phyloP scores from a whole-genome alignment of 768 basidiomycete species.

The Termitomyces eurrhizus region DNA sequence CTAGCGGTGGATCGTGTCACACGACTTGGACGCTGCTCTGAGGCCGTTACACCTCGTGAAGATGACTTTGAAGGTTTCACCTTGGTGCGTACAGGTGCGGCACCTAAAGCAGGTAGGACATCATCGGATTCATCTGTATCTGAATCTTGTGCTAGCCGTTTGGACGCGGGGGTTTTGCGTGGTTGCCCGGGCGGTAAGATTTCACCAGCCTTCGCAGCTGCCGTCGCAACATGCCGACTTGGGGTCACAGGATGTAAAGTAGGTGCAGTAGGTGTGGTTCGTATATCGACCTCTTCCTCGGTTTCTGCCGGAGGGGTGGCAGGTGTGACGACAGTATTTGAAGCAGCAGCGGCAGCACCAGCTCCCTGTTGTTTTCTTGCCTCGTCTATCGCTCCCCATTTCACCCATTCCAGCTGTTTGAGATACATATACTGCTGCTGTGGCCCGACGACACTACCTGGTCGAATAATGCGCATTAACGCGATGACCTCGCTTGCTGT shows the following conservation, averaged over 20 bases:
- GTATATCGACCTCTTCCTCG: slow-evolving; percentile 57
- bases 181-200: slow-evolving; percentile 82
- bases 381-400: slow-evolving; percentile 90
- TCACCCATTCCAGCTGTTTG: slow-evolving; percentile 90
- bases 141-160: slow-evolving; percentile 64
- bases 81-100: slow-evolving; percentile 39
- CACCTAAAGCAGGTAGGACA: slow-evolving; percentile 58
- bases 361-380: slow-evolving; percentile 48
- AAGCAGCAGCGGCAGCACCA: slow-evolving; percentile 25
- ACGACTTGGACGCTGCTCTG: slow-evolving; percentile 70
- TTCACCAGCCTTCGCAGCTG: slow-evolving; percentile 64
- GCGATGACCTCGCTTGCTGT: slow-evolving; percentile 94
- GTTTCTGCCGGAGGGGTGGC: slow-evolving; percentile 79
- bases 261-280: slow-evolving; percentile 35
- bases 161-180: slow-evolving; percentile 81
- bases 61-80: slow-evolving; percentile 35
- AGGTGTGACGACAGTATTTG: slow-evolving; percentile 57
- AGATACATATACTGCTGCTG: slow-evolving; percentile 95
- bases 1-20: slow-evolving; percentile 69
- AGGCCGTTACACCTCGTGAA: slow-evolving; percentile 50
- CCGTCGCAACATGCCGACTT: slow-evolving; percentile 67
- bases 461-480: slow-evolving; percentile 97
- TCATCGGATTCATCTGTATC: slow-evolving; percentile 66
- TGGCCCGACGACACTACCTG: slow-evolving; percentile 89
- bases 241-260: slow-evolving; percentile 73